Evolutionary conservation across 306 rosid genomes (phyloP).

Genomic region (Prunus fruticosa): DNA sequence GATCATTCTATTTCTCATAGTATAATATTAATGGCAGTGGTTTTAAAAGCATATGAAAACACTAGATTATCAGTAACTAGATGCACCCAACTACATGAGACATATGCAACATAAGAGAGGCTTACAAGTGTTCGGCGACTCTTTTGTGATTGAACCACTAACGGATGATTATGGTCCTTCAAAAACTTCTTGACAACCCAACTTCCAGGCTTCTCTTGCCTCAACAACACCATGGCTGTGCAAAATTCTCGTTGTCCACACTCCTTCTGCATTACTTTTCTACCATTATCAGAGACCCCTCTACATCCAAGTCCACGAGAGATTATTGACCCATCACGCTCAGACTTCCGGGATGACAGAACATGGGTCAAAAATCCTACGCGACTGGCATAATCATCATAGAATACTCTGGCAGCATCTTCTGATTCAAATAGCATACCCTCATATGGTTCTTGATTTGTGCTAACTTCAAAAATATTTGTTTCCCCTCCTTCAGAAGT

Average conservation of each 20-base stretch:
- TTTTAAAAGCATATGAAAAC: background rate
- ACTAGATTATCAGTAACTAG: background rate
- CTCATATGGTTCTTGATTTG: conserved; percentile 32
- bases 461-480: conserved; percentile 20
- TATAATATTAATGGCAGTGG: background rate
- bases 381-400: conserved; percentile 28
- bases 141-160: conserved; percentile 27
- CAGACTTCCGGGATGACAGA: conserved; percentile 39
- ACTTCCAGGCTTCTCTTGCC: conserved; percentile 27
- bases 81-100: background rate
- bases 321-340: conserved; percentile 35
- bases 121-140: conserved; percentile 25
- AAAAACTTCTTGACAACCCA: conserved; percentile 35
- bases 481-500: conserved; percentile 29
- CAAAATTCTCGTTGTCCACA: conserved; percentile 19
- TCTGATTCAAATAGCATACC: conserved; percentile 31
- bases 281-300: conserved; percentile 21
- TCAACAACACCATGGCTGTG: conserved; percentile 29
- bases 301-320: conserved; percentile 42
- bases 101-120: conserved; percentile 8
- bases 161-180: conserved; percentile 32
- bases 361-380: conserved; percentile 36
- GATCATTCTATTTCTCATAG: background rate
- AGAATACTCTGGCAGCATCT: conserved; percentile 33
- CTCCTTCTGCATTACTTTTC: conserved; percentile 11